phyloP scores from a whole-genome alignment of 176 grass and related monocot genomes.

The Phyllostachys edulis region DNA sequence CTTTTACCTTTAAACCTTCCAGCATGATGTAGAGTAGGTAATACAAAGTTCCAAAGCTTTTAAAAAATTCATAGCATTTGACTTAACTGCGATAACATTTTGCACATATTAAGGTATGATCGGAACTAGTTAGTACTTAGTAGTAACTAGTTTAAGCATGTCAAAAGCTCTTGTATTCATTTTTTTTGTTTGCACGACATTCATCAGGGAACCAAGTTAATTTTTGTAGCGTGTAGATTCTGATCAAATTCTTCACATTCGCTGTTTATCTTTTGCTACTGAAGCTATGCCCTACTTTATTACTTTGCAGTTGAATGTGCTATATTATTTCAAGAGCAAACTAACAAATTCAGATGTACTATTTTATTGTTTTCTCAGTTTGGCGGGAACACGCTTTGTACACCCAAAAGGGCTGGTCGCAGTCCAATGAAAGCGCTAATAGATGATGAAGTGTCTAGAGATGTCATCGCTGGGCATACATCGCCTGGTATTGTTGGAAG shows the following conservation, averaged over 20 bases:
- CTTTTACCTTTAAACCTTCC: neutral
- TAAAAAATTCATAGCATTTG: neutral
- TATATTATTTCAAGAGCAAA: slow-evolving; percentile 1
- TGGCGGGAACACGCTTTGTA: slow-evolving; percentile 31
- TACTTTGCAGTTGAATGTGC: neutral
- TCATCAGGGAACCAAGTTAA: neutral
- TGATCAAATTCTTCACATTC: neutral
- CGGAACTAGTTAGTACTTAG: neutral
- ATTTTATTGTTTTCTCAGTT: slow-evolving; percentile 39
- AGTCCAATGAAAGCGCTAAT: slow-evolving; percentile 56
- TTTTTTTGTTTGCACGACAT: neutral
- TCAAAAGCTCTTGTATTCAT: neutral
- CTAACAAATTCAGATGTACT: neutral
- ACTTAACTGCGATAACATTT: neutral
- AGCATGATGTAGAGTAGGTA: neutral
- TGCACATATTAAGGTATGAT: neutral
- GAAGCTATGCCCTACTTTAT: neutral
- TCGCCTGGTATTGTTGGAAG: slow-evolving; percentile 59
- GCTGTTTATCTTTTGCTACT: neutral
- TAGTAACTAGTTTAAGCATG: neutral
- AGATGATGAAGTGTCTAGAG: slow-evolving; percentile 48
- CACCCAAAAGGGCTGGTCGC: slow-evolving; percentile 38
- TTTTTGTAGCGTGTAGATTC: neutral
- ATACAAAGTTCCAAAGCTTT: neutral
- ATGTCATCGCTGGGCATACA: slow-evolving; percentile 45